Conservation (phyloP, 1,284 basidiomycete species). For the Phaffia rhodozyma region DNA sequence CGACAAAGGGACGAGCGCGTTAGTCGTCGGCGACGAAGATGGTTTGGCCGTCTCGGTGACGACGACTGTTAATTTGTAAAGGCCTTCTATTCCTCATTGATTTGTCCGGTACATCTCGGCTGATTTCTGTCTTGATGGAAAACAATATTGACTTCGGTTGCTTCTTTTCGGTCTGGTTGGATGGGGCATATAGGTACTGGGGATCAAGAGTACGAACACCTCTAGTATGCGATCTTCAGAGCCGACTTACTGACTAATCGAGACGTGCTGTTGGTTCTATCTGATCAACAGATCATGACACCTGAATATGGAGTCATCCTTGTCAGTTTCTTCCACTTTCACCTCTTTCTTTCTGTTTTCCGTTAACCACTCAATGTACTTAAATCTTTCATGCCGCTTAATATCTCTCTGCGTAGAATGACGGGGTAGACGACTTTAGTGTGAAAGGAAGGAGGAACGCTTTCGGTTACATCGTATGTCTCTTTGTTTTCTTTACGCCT, state of each 20-base stretch:
- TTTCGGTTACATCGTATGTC: slow-evolving; percentile 26
- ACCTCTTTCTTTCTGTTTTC: too few relatives aligned
- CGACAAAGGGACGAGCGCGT: slow-evolving; percentile 31
- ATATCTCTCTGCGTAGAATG: slow-evolving; percentile 20
- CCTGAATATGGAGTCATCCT: slow-evolving; percentile 30
- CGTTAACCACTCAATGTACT: too few relatives aligned
- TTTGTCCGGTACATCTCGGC: not conserved
- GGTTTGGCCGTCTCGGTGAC: slow-evolving; percentile 30
- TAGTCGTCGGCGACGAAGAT: slow-evolving; percentile 28
- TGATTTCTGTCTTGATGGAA: not conserved
- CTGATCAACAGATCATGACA: slow-evolving; percentile 26
- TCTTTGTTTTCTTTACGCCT: too few relatives aligned
- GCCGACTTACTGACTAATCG: too few relatives aligned
- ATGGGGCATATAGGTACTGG: slow-evolving; percentile 19
- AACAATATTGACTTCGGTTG: not conserved
- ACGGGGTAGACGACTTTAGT: slow-evolving; percentile 33
- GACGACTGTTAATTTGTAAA: slow-evolving; percentile 29
- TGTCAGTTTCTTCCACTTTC: too few relatives aligned
- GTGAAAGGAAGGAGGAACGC: slow-evolving; percentile 27
- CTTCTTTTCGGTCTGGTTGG: not conserved
- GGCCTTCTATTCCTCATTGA: not conserved
- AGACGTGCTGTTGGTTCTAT: too few relatives aligned
- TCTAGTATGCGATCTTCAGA: too few relatives aligned
- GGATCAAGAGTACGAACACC: slow-evolving; percentile 19
- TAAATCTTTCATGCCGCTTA: too few relatives aligned